A percentile compares a stretch with the other conserved stretches of the same genome.
Conservation (phyloP, 2,329 filamentous ascomycete genomes). For the Zasmidium cellare region DNA sequence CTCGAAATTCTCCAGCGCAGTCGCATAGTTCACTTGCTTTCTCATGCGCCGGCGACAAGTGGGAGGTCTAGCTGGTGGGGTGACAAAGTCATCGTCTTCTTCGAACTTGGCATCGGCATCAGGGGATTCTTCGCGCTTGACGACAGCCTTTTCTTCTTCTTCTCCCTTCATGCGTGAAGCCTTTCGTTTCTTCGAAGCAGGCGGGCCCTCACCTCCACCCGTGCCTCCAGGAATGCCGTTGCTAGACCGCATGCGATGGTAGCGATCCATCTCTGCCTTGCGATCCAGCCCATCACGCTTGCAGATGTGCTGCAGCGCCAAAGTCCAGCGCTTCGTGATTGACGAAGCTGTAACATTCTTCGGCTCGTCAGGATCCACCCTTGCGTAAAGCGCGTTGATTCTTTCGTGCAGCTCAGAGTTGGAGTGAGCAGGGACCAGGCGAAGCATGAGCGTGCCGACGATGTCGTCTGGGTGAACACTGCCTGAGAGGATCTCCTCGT, state of each 20-base stretch:
- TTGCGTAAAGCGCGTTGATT: background rate
- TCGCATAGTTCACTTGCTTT: background rate
- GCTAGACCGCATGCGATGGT: background rate
- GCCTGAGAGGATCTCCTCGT: background rate
- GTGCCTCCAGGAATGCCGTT: background rate
- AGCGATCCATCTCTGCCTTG: background rate
- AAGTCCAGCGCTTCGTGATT: background rate
- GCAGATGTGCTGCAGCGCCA: background rate
- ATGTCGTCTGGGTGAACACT: slow-evolving; percentile 2
- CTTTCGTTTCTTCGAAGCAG: background rate
- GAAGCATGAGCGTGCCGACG: slow-evolving; percentile 1
- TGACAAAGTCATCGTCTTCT: background rate
- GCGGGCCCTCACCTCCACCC: background rate
- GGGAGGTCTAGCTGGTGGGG: background rate
- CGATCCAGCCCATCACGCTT: background rate
- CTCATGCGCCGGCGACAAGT: background rate
- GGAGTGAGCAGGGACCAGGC: background rate
- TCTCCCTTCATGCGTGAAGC: background rate
- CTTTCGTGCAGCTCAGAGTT: background rate
- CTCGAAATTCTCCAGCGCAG: background rate
- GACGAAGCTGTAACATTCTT: background rate
- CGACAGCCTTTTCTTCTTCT: background rate
- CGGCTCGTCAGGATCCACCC: background rate
- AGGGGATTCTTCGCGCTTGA: background rate
- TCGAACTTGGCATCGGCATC: background rate